Evolutionary conservation across 352 stramenopile genomes (phyloP), one percentile per base, ranked within the genome.

Genomic region (Globisporangium yorkense): DNA sequence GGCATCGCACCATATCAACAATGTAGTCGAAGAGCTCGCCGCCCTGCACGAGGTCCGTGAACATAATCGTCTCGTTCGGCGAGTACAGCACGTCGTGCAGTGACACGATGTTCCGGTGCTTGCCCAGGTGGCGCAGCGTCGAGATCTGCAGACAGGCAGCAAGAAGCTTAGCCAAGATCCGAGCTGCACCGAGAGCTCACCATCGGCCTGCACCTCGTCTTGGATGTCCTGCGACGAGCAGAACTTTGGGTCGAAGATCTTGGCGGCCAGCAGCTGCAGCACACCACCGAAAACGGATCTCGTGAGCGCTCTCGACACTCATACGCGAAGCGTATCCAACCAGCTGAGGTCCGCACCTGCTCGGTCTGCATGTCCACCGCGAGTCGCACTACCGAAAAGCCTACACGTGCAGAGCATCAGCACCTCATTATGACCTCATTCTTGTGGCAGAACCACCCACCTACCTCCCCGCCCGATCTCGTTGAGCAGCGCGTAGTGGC

Each of bases 1-100:
- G 1, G 24, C 24, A 27, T 27, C 24, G 24, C 24, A 37, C 27
- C 41, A 51, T 45, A 41, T 51, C 70, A 18, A 88, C 80, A 33
- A 92, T 92, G 56, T 87, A 92, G 67, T 90, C 74, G 52, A 92
- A 90, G 6, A 92, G 68, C 59, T 92, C 80, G 31, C 82, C 80
- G 47, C 82, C 82, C 67, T 85, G 65, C 20, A 89, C 78, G 12
- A 92, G 69, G 50, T 92, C 82, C 54, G 69, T 89, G 57, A 92
- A 69, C 80, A 92, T 89, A 54, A 90, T 89, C 9, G 78, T 90
- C 61, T 88, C 73, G 29, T 84, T 63, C 41, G 82, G 65, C 4
- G 75, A 58, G 51, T 75, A 77, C 8, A 90, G 55, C 20, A 89
- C 76, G 54, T 90, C 80, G 20, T 87, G 76, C 9, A 92, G 68